These are phyloP conservation scores for Naematelia aurantialba DNA, from an alignment of 768 basidiomycete species.

Conservation along the genomic window DNA sequence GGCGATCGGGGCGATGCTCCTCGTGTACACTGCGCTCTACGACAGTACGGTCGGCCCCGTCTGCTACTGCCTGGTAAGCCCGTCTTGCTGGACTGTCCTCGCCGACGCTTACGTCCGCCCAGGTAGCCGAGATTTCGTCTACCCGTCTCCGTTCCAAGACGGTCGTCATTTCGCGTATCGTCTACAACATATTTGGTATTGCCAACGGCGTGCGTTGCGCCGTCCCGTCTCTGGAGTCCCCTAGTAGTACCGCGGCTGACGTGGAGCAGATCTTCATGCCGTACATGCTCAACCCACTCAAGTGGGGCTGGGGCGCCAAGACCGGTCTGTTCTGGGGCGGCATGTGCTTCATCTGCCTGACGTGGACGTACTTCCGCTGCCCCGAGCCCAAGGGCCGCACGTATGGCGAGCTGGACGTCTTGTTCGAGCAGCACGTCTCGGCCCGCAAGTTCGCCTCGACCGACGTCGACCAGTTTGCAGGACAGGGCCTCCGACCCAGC, in stretches of 20 bases:
- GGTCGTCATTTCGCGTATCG: conserved; percentile 24
- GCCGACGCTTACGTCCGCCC: background rate
- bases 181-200: conserved; percentile 30
- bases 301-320: conserved; percentile 38
- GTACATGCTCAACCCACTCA: conserved; percentile 26
- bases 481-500: background rate
- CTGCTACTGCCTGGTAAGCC: conserved; percentile 32
- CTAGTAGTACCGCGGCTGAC: background rate
- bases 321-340: conserved; percentile 41
- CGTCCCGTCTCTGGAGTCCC: background rate
- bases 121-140: conserved; percentile 46
- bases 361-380: conserved; percentile 28
- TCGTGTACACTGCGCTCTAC: conserved; percentile 49
- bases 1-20: conserved; percentile 47
- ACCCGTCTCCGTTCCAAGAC: conserved; percentile 50
- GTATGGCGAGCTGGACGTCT: conserved; percentile 47
- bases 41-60: conserved; percentile 45
- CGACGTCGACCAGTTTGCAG: conserved; percentile 29
- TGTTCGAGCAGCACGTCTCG: conserved; percentile 47
- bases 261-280: conserved; percentile 17
- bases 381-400: conserved; percentile 22
- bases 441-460: conserved; percentile 46
- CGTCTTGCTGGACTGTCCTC: background rate
- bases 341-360: conserved; percentile 17
- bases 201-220: conserved; percentile 11